Base-by-base conservation (phyloP, 2,329 filamentous ascomycete genomes). In the Zopfia rhizophila region DNA sequence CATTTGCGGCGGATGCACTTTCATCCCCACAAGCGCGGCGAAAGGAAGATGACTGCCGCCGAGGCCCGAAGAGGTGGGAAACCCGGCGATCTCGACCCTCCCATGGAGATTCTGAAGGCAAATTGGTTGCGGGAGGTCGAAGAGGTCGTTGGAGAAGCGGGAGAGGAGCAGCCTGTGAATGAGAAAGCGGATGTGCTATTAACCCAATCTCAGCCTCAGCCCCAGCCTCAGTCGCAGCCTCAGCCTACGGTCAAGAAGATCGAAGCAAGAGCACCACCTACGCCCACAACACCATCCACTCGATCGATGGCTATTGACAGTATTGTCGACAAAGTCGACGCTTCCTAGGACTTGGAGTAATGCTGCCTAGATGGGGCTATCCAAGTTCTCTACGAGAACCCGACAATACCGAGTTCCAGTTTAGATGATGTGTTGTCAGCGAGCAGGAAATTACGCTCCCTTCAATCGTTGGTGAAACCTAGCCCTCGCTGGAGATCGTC, bases 1-100 rank as follows among this genome's bases (percentile, higher is more conserved):
- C 93, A 97, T 69, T 81, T 97, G 16, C 83, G 92, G 22, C 85
- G 92, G 38, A 89, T 89, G 7, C 93, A 97, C 68, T 97, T 97
- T 77, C 90, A 88, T 65, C 87, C 83, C 0, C 80, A 82, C 57
- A 82, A 83, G 60, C 78, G 81, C 22, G 68, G 69, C 23, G 69
- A 71, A 49, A 81, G 82, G 12, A 77, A 82, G 43, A 75, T 75
- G 62, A 80, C 78, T 16, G 82, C 82, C 57, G 81, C 82, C 37
- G 81, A 81, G 47, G 80, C 83, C 66, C 78, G 81, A 56, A 74
- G 82, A 29, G 82, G 82, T 18, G 82, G 82, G 13, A 84, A 84
- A 58, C 81, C 82, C 10, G 82, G 82, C 25, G 66, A 70, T 27
- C 43, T 71, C 43, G 76, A 79, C 56, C 83, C 83, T n/a, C 75